Percentiles rank a stretch among this genome's conserved stretches.
Evolutionary conservation across 2,329 filamentous ascomycete species (phyloP).

Genomic region (Exophiala sp.): DNA sequence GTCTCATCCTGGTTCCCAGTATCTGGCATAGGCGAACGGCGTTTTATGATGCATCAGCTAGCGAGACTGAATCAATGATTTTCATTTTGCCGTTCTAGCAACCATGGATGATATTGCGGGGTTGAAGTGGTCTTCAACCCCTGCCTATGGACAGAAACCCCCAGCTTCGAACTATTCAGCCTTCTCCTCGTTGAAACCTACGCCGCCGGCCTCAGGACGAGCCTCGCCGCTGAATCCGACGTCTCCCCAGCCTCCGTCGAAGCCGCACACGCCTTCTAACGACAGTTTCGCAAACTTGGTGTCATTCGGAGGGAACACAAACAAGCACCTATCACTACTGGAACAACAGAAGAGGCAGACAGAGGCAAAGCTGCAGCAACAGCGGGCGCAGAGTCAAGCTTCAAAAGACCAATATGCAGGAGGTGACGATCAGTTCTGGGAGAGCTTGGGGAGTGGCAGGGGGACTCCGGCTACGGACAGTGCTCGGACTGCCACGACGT

Average conservation of each 20-base stretch:
- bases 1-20: neutral
- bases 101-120: conserved; percentile 46
- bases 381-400: conserved; percentile 64
- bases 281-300: conserved; percentile 58
- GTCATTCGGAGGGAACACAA: conserved; percentile 51
- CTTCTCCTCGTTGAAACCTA: conserved; percentile 36
- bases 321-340: conserved; percentile 63
- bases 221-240: conserved; percentile 40
- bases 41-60: neutral
- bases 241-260: conserved; percentile 34
- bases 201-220: conserved; percentile 38
- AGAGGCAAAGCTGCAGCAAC: conserved; percentile 69
- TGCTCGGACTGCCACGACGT: conserved; percentile 4
- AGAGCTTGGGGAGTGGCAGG: conserved; percentile 57
- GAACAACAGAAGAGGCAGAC: conserved; percentile 64
- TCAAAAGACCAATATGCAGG: conserved; percentile 71
- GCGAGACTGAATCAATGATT: neutral
- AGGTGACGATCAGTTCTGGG: conserved; percentile 64
- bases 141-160: conserved; percentile 34
- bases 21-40: neutral
- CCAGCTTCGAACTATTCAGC: conserved; percentile 33
- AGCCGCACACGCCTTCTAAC: conserved; percentile 39
- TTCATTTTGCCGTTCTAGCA: conserved; percentile 4
- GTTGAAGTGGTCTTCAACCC: conserved; percentile 40
- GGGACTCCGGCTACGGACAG: conserved; percentile 36